Base-by-base conservation (phyloP, 2,329 filamentous ascomycete species). In the Ambrosiella beaveri region DNA sequence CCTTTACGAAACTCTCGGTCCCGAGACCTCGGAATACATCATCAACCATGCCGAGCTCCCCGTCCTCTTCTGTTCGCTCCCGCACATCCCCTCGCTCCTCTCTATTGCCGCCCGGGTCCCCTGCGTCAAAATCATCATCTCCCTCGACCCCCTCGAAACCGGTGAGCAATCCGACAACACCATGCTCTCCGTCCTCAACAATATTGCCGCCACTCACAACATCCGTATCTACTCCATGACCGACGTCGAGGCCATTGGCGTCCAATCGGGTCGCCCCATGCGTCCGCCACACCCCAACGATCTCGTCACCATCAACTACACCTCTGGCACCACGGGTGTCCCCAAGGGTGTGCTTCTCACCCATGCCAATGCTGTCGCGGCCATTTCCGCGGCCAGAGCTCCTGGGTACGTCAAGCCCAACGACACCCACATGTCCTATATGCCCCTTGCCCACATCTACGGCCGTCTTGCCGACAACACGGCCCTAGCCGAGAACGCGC, bases 361-460 rank as follows among this genome's bases (percentile, higher is more conserved):
- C 1, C 93, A 98, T 67, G 74, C 74, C 59, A 89, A 86, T 67
- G 87, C 88, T 9, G 80, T 95, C 7, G 81, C 89, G 11, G 88
- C 82, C 44, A 77, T 85, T 49, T 75, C 81, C 11, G 73, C 77
- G 15, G 79, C 78, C 54, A 75, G 86, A 60, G 70, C 79, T 41
- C 74, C 80, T 59, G 73, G 72, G 11, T 72, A 74, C 11, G 74
- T 80, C 58, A 63, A 64, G 2, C 65, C 72, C 54, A 70, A 70
- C 61, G 86, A 93, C 63, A 72, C 83, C 2, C 75, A 84, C 63
- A 79, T 88, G 59, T 97, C 91, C 0, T 98, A 97, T 71, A 78
- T 98, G 56, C 93, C 93, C 0, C 74, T 96, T 44, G 93, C 93
- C 8, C 93, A 98, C 68, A 97, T 98, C 65, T 96, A 88, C 69